These are phyloP conservation scores for Onygenales sp. DNA, from an alignment of 2,329 filamentous ascomycete genomes.

Conservation along the genomic window DNA sequence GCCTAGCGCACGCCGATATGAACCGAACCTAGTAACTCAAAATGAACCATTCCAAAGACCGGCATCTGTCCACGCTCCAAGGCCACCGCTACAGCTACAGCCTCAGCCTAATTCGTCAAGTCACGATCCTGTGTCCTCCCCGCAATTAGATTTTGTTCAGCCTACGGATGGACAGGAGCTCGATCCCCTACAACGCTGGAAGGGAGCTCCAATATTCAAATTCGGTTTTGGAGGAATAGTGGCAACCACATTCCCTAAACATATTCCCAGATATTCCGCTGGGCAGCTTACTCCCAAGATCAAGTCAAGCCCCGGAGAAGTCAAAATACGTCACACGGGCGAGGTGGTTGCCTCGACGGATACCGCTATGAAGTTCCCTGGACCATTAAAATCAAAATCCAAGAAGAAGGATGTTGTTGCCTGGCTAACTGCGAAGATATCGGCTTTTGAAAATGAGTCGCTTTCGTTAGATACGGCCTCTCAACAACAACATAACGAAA, in stretches of 20 bases:
- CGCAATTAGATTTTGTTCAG: constrained; percentile 45
- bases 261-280: constrained; percentile 75
- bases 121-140: constrained; percentile 34
- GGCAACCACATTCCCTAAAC: constrained; percentile 77
- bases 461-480: constrained; percentile 31
- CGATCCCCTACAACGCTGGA: constrained; percentile 83
- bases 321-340: constrained; percentile 67
- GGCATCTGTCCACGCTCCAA: constrained; percentile 44
- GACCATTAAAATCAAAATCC: constrained; percentile 75
- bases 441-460: constrained; percentile 53
- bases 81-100: constrained; percentile 15
- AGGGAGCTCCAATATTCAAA: constrained; percentile 72
- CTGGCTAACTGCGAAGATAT: constrained; percentile 73
- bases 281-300: constrained; percentile 66
- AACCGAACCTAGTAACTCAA: constrained; percentile 32
- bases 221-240: constrained; percentile 83
- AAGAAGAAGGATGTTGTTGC: constrained; percentile 89
- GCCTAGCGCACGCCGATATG: constrained; percentile 45
- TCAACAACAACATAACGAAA: constrained; percentile 62
- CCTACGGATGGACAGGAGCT: constrained; percentile 48
- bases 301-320: constrained; percentile 70
- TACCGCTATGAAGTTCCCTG: constrained; percentile 71
- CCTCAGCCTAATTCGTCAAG: constrained; percentile 26
- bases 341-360: constrained; percentile 64
- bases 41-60: constrained; percentile 43